These are phyloP conservation scores for Allantophomopsis cytisporea DNA, from an alignment of 2,329 filamentous ascomycete species.

Conservation along the genomic window DNA sequence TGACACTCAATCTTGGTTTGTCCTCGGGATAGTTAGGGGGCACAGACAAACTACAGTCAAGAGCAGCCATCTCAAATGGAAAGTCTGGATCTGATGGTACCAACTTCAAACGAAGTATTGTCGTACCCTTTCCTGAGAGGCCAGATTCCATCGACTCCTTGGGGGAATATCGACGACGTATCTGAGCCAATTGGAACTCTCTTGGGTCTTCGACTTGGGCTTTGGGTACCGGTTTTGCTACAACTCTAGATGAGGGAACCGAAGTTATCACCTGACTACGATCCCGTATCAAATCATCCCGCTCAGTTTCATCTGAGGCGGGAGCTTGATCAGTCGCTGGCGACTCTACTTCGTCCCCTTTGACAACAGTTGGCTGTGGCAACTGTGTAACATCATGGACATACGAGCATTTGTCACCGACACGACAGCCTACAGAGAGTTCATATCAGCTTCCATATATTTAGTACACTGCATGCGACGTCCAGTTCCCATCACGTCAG, in stretches of 20 bases:
- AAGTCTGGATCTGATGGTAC: conserved; percentile 73
- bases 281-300: conserved; percentile 12
- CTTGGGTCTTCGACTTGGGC: conserved; percentile 54
- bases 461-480: background rate
- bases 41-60: conserved; percentile 55
- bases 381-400: background rate
- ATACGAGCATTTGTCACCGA: background rate
- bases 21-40: conserved; percentile 47
- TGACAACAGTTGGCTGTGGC: background rate
- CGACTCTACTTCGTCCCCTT: background rate
- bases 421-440: background rate
- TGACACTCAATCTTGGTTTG: conserved; percentile 45
- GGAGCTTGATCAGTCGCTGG: conserved; percentile 1
- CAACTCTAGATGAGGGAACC: conserved; percentile 29
- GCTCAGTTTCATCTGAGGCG: conserved; percentile 3
- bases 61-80: conserved; percentile 57
- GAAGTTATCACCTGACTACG: conserved; percentile 18
- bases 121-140: conserved; percentile 25
- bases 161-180: conserved; percentile 51
- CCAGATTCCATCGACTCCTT: conserved; percentile 20
- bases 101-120: conserved; percentile 49
- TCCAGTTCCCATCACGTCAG: background rate
- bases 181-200: conserved; percentile 61
- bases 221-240: conserved; percentile 51
- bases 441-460: background rate